phyloP scores from a whole-genome alignment of 2,329 filamentous ascomycete species.

The Ascochyta viciae-villosae region DNA sequence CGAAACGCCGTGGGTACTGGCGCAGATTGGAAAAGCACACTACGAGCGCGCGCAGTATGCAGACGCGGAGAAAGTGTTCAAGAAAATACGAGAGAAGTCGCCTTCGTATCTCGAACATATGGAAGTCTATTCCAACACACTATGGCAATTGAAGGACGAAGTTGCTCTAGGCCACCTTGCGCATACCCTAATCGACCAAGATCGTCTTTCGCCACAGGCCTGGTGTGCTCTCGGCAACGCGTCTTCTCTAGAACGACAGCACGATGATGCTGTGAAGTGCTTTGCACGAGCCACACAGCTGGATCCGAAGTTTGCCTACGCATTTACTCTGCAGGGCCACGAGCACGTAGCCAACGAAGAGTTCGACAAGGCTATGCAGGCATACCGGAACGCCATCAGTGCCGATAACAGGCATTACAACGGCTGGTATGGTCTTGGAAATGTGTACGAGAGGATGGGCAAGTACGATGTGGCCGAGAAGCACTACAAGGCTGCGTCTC shows the following conservation, averaged over 20 bases:
- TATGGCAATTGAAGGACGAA: conserved; percentile 97
- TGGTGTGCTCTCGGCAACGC: conserved; percentile 97
- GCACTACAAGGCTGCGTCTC: conserved; percentile 86
- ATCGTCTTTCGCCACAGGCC: conserved; percentile 88
- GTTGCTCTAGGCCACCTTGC: conserved; percentile 90
- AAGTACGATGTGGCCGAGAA: conserved; percentile 90
- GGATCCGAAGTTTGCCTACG: conserved; percentile 90
- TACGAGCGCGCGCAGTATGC: conserved; percentile 88
- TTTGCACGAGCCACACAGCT: conserved; percentile 95
- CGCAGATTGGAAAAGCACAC: conserved; percentile 87
- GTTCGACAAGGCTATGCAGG: conserved; percentile 89
- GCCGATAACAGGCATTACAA: conserved; percentile 94
- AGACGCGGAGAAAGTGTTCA: conserved; percentile 87
- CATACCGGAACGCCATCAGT: conserved; percentile 84
- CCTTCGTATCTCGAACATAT: conserved; percentile 90
- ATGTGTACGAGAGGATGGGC: conserved; percentile 87
- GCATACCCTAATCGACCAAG: conserved; percentile 85
- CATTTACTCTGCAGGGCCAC: conserved; percentile 93
- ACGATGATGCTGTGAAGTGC: conserved; percentile 91
- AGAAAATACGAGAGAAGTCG: conserved; percentile 76
- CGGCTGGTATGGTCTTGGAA: conserved; percentile 90
- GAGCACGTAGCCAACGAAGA: conserved; percentile 97
- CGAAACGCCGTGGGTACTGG: conserved; percentile 91
- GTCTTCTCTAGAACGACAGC: conserved; percentile 89
- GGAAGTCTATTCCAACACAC: conserved; percentile 97